Evolutionary conservation across 163 green algal species (phyloP).

Genomic region (Coccomyxa subellipsoidea): DNA sequence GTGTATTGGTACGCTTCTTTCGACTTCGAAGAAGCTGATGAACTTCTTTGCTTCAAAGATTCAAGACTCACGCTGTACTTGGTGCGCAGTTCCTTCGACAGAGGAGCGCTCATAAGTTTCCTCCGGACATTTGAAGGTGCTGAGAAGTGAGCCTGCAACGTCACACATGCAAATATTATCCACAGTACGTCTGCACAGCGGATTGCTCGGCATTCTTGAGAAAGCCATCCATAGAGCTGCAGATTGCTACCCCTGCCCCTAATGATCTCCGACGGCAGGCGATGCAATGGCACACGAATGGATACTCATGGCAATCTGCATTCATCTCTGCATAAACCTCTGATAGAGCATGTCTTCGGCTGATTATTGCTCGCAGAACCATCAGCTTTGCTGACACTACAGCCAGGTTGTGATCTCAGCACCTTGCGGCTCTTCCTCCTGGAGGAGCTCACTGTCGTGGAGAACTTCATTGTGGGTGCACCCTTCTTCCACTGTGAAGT

Average conservation of each 20-base stretch:
- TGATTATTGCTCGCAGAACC: too few relatives aligned
- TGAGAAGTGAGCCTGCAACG: conserved; percentile 94
- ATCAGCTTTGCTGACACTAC: too few relatives aligned
- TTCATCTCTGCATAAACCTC: too few relatives aligned
- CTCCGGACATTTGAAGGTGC: conserved; percentile 84
- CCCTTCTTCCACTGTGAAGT: neutral
- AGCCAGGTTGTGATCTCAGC: neutral
- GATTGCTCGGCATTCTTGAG: neutral
- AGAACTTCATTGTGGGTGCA: conserved; percentile 77
- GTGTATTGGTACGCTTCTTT: too few relatives aligned
- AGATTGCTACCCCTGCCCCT: too few relatives aligned
- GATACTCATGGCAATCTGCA: too few relatives aligned
- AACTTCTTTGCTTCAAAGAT: neutral
- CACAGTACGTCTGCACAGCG: neutral
- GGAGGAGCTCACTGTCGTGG: conserved; percentile 68
- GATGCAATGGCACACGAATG: too few relatives aligned
- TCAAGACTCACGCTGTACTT: conserved; percentile 81
- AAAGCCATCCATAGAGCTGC: too few relatives aligned
- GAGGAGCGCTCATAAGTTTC: conserved; percentile 94
- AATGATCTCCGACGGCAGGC: too few relatives aligned
- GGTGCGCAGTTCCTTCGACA: conserved; percentile 87
- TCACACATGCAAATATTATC: neutral
- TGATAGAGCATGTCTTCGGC: too few relatives aligned
- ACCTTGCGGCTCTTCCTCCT: conserved; percentile 97
- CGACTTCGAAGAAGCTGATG: too few relatives aligned